These are phyloP conservation scores for Lachnellula willkommii DNA, from an alignment of 2,329 filamentous ascomycete species.

Conservation along the genomic window DNA sequence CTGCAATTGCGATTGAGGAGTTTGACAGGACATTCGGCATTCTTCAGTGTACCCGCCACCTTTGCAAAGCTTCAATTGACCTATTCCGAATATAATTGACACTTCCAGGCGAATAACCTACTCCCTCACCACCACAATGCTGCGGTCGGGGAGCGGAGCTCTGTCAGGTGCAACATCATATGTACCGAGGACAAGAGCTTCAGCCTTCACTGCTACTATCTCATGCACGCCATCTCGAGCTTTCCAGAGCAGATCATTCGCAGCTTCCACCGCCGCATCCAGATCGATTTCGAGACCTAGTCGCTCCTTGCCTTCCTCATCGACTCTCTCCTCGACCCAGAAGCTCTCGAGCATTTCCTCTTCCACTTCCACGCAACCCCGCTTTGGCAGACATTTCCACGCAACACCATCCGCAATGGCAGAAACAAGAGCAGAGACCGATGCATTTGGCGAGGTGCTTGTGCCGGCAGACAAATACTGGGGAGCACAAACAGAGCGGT, in stretches of 20 bases:
- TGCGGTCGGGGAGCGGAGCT: conserved; percentile 24
- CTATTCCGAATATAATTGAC: not conserved
- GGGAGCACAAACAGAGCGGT: conserved; percentile 96
- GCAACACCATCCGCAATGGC: conserved; percentile 33
- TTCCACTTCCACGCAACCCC: conserved; percentile 17
- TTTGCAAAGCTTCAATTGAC: conserved; percentile 8
- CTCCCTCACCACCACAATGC: conserved; percentile 15
- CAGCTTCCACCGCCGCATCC: conserved; percentile 8
- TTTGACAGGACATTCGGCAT: too few species aligned
- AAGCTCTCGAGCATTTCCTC: conserved; percentile 15
- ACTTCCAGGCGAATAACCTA: not conserved
- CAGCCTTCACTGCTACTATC: conserved; percentile 7
- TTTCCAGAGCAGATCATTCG: conserved; percentile 5
- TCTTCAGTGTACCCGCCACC: not conserved
- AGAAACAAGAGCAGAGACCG: conserved; percentile 76
- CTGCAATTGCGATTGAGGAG: not conserved
- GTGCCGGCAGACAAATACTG: conserved; percentile 93
- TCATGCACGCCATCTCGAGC: conserved; percentile 8
- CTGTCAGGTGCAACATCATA: conserved; percentile 19
- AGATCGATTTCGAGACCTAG: not conserved
- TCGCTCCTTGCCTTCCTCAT: not conserved
- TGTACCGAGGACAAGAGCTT: conserved; percentile 18
- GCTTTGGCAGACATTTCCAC: conserved; percentile 27
- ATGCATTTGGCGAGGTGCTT: conserved; percentile 96
- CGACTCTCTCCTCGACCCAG: conserved; percentile 3